Evolutionary conservation across 768 basidiomycete species (phyloP).

Genomic region (Chalciporus chontae): DNA sequence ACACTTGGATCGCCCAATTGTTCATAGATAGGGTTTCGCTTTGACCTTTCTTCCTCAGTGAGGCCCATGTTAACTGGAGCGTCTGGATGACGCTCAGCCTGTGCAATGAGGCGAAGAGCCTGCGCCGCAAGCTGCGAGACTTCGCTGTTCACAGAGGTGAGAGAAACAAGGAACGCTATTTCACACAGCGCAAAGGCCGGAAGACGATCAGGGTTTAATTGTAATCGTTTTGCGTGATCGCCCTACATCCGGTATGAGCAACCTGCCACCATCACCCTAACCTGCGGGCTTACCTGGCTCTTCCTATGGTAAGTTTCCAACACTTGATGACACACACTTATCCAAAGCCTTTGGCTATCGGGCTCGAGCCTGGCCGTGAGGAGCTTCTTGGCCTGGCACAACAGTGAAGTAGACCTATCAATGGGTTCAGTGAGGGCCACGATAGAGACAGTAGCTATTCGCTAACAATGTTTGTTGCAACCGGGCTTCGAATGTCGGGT

Average conservation of each 20-base stretch:
- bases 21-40: conserved; percentile 72
- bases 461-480: conserved; percentile 47
- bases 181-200: conserved; percentile 68
- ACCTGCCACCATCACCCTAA: not conserved
- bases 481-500: conserved; percentile 38
- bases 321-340: conserved; percentile 56
- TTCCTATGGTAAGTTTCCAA: conserved; percentile 53
- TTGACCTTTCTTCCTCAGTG: conserved; percentile 60
- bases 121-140: conserved; percentile 68
- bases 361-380: conserved; percentile 56
- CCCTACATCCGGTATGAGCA: conserved; percentile 28
- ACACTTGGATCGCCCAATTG: conserved; percentile 75
- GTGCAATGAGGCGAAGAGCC: conserved; percentile 63
- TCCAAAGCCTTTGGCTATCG: conserved; percentile 67
- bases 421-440: not conserved
- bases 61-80: conserved; percentile 49
- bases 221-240: conserved; percentile 46
- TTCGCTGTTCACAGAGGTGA: conserved; percentile 65
- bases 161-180: conserved; percentile 65
- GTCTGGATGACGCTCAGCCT: conserved; percentile 60
- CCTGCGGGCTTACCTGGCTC: conserved; percentile 38
- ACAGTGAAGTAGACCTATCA: conserved; percentile 23
- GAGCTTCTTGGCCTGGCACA: conserved; percentile 55
- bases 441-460: conserved; percentile 11
- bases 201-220: conserved; percentile 48